Evolutionary conservation across 2,329 filamentous ascomycete species (phyloP).

Genomic region (Gaeumannomyces sp.): DNA sequence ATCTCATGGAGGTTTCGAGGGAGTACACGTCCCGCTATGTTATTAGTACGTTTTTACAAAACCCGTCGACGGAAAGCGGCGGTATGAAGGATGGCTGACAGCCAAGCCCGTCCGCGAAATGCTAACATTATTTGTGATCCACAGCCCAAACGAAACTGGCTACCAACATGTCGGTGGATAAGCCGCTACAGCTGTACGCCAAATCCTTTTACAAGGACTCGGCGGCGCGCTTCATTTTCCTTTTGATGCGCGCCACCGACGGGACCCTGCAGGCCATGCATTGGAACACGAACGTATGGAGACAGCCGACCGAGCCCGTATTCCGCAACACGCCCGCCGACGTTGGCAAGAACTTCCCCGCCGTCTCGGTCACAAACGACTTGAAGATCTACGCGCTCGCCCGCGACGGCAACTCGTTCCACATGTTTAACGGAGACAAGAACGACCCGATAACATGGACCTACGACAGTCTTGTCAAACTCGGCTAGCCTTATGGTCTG

Average conservation of each 20-base stretch:
- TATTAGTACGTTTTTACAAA: not conserved
- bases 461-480: not conserved
- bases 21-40: not conserved
- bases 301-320: not conserved
- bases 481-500: not conserved
- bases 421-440: not conserved
- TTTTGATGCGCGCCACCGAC: not conserved
- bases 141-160: not conserved
- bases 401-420: not conserved
- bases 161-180: not conserved
- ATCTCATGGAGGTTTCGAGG: not conserved
- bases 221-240: not conserved
- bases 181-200: not conserved
- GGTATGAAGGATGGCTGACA: too few relatives aligned
- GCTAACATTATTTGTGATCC: not conserved
- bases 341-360: not conserved
- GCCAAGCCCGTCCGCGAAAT: too few relatives aligned
- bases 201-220: not conserved
- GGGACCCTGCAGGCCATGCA: slow-evolving; percentile 1
- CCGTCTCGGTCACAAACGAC: not conserved
- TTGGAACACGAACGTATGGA: not conserved
- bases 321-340: not conserved
- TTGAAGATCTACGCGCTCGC: slow-evolving; percentile 1
- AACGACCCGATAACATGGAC: not conserved
- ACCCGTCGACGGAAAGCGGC: too few relatives aligned